Percentiles rank a stretch among this genome's conserved stretches.
phyloP scores from a whole-genome alignment of 2,329 filamentous ascomycete genomes.

The Penicillium digitatum region DNA sequence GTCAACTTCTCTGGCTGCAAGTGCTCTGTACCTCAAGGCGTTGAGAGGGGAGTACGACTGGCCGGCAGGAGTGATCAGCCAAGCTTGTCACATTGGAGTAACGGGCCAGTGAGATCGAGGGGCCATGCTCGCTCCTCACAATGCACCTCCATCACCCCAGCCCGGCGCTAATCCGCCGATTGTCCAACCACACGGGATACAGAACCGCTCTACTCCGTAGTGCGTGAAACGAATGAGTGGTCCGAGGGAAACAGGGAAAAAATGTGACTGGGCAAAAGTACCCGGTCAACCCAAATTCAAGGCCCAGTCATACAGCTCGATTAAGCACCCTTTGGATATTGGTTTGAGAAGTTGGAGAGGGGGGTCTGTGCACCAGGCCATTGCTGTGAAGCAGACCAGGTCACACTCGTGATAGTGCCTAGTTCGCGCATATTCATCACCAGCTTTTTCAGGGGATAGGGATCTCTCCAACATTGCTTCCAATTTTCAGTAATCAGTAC shows the following conservation, averaged over 20 bases:
- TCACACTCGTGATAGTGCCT: slow-evolving; percentile 6
- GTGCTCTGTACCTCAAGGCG: slow-evolving; percentile 13
- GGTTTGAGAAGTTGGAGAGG: not conserved
- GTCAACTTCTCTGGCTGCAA: slow-evolving; percentile 14
- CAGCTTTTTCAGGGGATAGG: too few species aligned
- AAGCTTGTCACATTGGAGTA: slow-evolving; percentile 35
- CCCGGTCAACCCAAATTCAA: not conserved
- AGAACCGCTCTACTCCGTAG: slow-evolving; percentile 27
- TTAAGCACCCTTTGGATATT: slow-evolving; percentile 3
- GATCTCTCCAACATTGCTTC: not conserved
- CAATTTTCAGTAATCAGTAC: not conserved
- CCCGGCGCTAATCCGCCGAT: slow-evolving; percentile 32
- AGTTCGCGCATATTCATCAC: slow-evolving; percentile 2
- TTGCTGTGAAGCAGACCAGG: not conserved
- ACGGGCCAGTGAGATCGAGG: slow-evolving; percentile 18
- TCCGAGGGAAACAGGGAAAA: slow-evolving; percentile 4
- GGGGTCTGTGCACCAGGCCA: not conserved
- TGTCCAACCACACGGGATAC: slow-evolving; percentile 28
- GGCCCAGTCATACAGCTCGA: slow-evolving; percentile 4
- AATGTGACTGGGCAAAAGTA: slow-evolving; percentile 2
- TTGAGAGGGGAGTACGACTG: slow-evolving; percentile 23
- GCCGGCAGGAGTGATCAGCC: slow-evolving; percentile 21
- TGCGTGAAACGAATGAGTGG: not conserved
- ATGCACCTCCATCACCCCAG: slow-evolving; percentile 23
- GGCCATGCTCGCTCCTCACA: slow-evolving; percentile 9